Conservation (phyloP, 768 basidiomycete genomes). For the Russula griseocarnosa region DNA sequence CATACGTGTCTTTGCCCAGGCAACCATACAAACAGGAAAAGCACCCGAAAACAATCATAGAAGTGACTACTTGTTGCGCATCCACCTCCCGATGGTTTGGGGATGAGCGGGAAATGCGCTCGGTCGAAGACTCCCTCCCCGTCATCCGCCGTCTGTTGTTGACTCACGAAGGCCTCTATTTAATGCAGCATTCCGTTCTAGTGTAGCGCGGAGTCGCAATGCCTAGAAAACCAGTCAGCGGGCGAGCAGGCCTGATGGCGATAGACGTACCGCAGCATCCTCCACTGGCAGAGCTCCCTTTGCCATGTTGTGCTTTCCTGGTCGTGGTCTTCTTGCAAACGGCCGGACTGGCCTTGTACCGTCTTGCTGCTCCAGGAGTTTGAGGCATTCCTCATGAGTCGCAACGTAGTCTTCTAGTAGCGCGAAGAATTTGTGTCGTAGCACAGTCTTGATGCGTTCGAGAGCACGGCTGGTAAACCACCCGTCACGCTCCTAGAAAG, state of each 20-base stretch:
- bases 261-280: slow-evolving; percentile 66
- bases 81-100: neutral
- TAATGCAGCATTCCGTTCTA: slow-evolving; percentile 24
- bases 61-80: neutral
- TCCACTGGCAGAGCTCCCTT: slow-evolving; percentile 79
- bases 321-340: slow-evolving; percentile 51
- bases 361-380: slow-evolving; percentile 47
- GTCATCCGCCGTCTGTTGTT: slow-evolving; percentile 19
- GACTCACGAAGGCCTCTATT: slow-evolving; percentile 18
- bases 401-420: slow-evolving; percentile 67
- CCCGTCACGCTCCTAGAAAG: slow-evolving; percentile 69
- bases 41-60: slow-evolving; percentile 28
- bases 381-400: slow-evolving; percentile 68
- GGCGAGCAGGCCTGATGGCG: neutral
- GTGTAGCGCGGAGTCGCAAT: slow-evolving; percentile 58
- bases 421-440: slow-evolving; percentile 83
- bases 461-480: slow-evolving; percentile 80
- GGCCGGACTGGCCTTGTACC: slow-evolving; percentile 37
- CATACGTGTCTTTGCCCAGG: slow-evolving; percentile 26
- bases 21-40: slow-evolving; percentile 30
- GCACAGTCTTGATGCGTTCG: slow-evolving; percentile 77
- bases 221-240: slow-evolving; percentile 43
- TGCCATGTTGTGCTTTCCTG: slow-evolving; percentile 84
- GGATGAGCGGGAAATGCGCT: neutral
- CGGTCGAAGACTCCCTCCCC: neutral